These are phyloP conservation scores for Parascedosporium putredinis DNA, from an alignment of 2,329 filamentous ascomycete species.

Conservation along the genomic window DNA sequence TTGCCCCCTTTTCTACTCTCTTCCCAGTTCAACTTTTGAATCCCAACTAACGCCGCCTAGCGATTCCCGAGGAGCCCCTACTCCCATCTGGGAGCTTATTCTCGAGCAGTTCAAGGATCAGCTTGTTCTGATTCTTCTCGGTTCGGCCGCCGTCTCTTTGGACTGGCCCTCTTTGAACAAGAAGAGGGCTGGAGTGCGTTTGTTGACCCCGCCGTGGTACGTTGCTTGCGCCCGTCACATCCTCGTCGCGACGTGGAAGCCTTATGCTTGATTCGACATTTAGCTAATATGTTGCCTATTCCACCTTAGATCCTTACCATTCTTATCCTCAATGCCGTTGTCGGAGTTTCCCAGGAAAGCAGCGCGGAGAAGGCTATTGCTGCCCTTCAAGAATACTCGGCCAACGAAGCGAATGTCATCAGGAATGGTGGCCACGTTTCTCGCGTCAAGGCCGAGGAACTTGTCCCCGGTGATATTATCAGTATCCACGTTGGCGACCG, in stretches of 20 bases:
- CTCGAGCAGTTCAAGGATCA: constrained; percentile 99
- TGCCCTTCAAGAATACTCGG: constrained; percentile 95
- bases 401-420: constrained; percentile 90
- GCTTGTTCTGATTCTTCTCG: constrained; percentile 88
- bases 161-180: constrained; percentile 85
- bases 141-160: constrained; percentile 90
- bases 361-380: constrained; percentile 98
- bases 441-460: constrained; percentile 86
- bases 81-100: constrained; percentile 90
- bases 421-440: constrained; percentile 68
- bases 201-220: constrained; percentile 87
- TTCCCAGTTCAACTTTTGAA: too few species aligned
- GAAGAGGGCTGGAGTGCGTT: constrained; percentile 94
- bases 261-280: background rate
- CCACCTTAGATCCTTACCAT: constrained; percentile 76
- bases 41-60: too few species aligned
- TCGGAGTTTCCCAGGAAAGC: constrained; percentile 96
- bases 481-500: constrained; percentile 83
- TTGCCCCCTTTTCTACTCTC: too few species aligned
- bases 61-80: constrained; percentile 76
- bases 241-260: too few species aligned
- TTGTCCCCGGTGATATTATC: constrained; percentile 90
- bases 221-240: constrained; percentile 32
- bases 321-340: constrained; percentile 88
- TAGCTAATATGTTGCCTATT: background rate